Evolutionary conservation across 2,329 filamentous ascomycete species (phyloP), one percentile per base, ranked within the genome.

Genomic region (Escovopsis sp.): DNA sequence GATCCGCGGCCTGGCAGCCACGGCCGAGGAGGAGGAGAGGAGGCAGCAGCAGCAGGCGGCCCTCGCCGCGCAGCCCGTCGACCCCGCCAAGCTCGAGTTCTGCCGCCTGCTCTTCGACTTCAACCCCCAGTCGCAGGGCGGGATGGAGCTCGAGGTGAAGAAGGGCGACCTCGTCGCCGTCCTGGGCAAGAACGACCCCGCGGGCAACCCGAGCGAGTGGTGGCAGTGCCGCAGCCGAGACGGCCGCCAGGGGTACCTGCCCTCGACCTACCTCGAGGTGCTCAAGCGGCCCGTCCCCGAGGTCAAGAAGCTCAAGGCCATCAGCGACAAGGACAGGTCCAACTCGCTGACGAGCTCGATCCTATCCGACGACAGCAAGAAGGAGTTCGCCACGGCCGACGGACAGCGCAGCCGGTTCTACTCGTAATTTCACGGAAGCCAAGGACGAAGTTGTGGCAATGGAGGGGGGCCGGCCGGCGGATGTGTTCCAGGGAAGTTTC

Each of bases 161-260:
- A 95, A 94, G 67, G 89, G 89, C 45, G 91, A 98, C 53, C 78
- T 96, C 41, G 88, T 98, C 13, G 91, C 91, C 24, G 87, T 98
- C 1, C 72, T 98, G 42, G 82, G 81, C 66, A 95, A 95, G 66
- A 83, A 78, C 14, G 91, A 98, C 54, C 91, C 91, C 1, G 76
- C 89, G 55, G 91, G 91, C 35, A 87, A 91, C 52, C 77, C 86
- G 5, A 91, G 84, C 40, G 89, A 98, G 57, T 98, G 91, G 91
- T 98, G 91, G 91, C 79, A 82, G 50, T 98, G 93, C 63, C 76
- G 91, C 42, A 83, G 89, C 12, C 74, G 91, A 46, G 87, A 96
- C 57, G 88, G 87, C 37, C 74, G 86, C 24, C 80, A 94, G 53
- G 91, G 91, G 7, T 98, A 96, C 57, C 71, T 98, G 6, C 91